A percentile compares a stretch with the other conserved stretches of the same genome.
Conservation (phyloP, 2,329 filamentous ascomycete genomes). For the Stagonosporopsis tanaceti region DNA sequence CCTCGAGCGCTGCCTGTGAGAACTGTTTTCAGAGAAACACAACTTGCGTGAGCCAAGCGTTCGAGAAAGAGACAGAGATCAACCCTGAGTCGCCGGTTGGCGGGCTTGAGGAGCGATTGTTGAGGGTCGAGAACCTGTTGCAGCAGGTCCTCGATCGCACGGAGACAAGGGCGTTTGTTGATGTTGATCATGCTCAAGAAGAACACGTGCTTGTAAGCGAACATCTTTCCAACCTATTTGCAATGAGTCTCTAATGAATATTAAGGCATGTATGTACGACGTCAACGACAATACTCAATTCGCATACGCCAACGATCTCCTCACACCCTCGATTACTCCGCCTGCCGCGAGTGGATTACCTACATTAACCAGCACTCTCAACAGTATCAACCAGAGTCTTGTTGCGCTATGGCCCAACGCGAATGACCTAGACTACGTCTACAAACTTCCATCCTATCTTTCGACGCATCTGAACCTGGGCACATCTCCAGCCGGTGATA, state of each 20-base stretch:
- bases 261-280: background rate
- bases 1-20: slow-evolving; percentile 20
- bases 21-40: slow-evolving; percentile 26
- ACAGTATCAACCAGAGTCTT: slow-evolving; percentile 42
- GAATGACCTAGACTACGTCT: slow-evolving; percentile 50
- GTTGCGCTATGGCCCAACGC: slow-evolving; percentile 35
- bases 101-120: background rate
- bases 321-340: background rate
- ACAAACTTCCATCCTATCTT: slow-evolving; percentile 37
- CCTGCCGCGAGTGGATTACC: background rate
- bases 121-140: background rate
- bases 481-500: background rate
- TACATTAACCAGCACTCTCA: background rate
- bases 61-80: background rate
- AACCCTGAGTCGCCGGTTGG: background rate
- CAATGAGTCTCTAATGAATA: background rate
- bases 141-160: background rate
- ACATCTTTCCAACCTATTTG: background rate
- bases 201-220: background rate
- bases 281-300: background rate
- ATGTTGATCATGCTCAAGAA: background rate
- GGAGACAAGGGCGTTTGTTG: background rate
- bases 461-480: slow-evolving; percentile 29
- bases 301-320: background rate
- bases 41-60: slow-evolving; percentile 35